Conservation (phyloP, 805 yeast genomes). For the Metschnikowia matae region DNA sequence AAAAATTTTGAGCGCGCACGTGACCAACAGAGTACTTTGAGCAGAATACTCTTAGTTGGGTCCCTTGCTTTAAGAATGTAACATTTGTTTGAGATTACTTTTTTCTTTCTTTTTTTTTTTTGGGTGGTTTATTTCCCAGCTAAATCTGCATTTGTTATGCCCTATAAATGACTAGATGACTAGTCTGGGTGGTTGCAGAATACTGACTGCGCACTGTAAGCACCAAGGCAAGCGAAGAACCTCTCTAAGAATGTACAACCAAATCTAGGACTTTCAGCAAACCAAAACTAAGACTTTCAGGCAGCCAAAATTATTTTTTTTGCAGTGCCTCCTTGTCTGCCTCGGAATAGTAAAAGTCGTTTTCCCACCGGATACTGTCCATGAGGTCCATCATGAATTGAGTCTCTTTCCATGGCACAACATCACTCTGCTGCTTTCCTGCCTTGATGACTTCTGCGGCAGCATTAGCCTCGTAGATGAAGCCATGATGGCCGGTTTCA, state of each 20-base stretch:
- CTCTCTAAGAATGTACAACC: no score
- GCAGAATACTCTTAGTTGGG: neutral
- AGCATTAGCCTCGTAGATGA: slow-evolving; percentile 55
- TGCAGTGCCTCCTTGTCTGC: slow-evolving; percentile 17
- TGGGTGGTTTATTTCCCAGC: neutral
- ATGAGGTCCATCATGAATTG: slow-evolving; percentile 43
- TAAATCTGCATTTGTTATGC: neutral
- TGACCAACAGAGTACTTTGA: slow-evolving; percentile 7
- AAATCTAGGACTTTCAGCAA: no score
- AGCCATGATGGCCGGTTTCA: slow-evolving; percentile 40
- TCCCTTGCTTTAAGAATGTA: neutral
- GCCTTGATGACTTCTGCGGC: slow-evolving; percentile 42
- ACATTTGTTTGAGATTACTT: neutral
- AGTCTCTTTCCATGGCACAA: slow-evolving; percentile 44
- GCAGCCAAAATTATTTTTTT: no score
- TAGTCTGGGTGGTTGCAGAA: neutral
- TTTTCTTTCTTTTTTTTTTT: no score
- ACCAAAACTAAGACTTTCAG: no score
- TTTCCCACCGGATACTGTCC: slow-evolving; percentile 44
- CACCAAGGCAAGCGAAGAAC: no score
- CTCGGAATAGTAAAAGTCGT: slow-evolving; percentile 43
- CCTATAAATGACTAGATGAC: neutral
- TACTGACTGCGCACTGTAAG: neutral
- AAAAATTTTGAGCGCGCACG: slow-evolving; percentile 15
- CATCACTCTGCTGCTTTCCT: slow-evolving; percentile 34